These are phyloP conservation scores for Trametes cinnabarina DNA, from an alignment of 768 basidiomycete species.

Conservation along the genomic window DNA sequence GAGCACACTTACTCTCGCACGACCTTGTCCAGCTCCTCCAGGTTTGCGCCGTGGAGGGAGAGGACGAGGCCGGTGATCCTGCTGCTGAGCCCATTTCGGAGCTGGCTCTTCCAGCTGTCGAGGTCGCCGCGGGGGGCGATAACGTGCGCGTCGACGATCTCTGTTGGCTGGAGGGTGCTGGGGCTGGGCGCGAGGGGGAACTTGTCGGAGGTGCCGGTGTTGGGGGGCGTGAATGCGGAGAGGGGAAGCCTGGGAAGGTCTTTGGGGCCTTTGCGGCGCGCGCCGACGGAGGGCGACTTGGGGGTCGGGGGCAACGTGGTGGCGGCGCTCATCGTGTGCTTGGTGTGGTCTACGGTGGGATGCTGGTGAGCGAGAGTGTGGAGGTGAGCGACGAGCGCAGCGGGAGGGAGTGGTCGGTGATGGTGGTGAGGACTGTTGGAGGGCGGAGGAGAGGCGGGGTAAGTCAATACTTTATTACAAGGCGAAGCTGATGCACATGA, in stretches of 20 bases:
- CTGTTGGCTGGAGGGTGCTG: constrained; percentile 58
- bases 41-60: constrained; percentile 38
- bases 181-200: constrained; percentile 73
- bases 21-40: constrained; percentile 41
- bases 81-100: constrained; percentile 43
- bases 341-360: background rate
- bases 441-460: background rate
- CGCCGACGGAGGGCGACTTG: constrained; percentile 42
- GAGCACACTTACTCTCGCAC: constrained; percentile 46
- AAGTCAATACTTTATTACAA: background rate
- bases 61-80: constrained; percentile 59
- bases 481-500: too few relatives aligned
- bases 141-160: constrained; percentile 69
- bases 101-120: constrained; percentile 51
- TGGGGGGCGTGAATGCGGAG: constrained; percentile 74
- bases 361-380: background rate
- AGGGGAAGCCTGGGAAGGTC: constrained; percentile 68
- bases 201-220: constrained; percentile 59
- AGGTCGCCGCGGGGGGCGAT: constrained; percentile 42
- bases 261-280: constrained; percentile 62
- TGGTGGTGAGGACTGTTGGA: constrained; percentile 3
- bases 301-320: constrained; percentile 21
- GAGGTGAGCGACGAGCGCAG: background rate
- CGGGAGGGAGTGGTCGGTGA: background rate
- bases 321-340: constrained; percentile 12